These are phyloP conservation scores for Pseudocercospora fijiensis DNA, from an alignment of 2,329 filamentous ascomycete species.

Conservation along the genomic window DNA sequence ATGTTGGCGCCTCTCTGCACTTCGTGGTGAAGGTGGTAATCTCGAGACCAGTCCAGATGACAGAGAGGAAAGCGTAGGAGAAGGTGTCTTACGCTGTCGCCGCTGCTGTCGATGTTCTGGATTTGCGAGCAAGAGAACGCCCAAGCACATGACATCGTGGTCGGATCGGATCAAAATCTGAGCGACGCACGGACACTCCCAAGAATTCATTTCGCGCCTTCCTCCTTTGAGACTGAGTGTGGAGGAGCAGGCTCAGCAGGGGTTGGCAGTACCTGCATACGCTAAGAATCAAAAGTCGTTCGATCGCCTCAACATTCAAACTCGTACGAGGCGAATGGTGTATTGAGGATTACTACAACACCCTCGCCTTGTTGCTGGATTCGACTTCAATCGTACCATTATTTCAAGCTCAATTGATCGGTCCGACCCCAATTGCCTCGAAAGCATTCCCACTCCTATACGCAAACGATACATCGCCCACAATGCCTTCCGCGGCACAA, in stretches of 20 bases:
- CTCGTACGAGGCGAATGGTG: conserved; percentile 5
- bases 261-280: conserved; percentile 5
- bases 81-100: not conserved
- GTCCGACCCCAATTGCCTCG: not conserved
- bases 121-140: not conserved
- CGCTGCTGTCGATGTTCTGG: not conserved
- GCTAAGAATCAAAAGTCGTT: conserved; percentile 3
- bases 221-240: not conserved
- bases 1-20: conserved; percentile 47
- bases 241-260: conserved; percentile 1
- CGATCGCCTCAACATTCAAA: not conserved
- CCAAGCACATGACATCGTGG: conserved; percentile 1
- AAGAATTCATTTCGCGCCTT: not conserved
- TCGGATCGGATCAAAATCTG: not conserved
- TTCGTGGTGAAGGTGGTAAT: not conserved
- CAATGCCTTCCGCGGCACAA: conserved; percentile 27
- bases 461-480: conserved; percentile 4
- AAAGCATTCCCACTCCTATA: not conserved
- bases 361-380: not conserved
- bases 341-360: not conserved
- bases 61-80: not conserved
- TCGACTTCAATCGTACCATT: not conserved
- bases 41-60: not conserved
- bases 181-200: not conserved
- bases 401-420: not conserved